phyloP scores from a whole-genome alignment of 1,284 basidiomycete genomes.

The Microbotryum violaceum region DNA sequence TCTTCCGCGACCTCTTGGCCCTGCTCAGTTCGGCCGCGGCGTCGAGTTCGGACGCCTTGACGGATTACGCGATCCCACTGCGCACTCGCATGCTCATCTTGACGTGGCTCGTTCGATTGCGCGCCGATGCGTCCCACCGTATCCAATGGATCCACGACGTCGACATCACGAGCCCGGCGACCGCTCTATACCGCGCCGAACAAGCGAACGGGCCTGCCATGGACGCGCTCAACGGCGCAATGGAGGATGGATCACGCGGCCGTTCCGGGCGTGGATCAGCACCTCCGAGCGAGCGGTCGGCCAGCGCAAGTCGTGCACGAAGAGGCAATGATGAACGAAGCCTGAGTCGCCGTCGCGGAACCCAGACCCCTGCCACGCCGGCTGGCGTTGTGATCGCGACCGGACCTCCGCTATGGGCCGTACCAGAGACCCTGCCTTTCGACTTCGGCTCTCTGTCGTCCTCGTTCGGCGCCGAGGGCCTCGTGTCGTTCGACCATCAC shows the following conservation, averaged over 20 bases:
- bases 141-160: constrained; percentile 57
- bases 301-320: constrained; percentile 26
- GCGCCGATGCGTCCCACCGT: constrained; percentile 84
- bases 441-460: constrained; percentile 51
- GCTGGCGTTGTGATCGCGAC: neutral
- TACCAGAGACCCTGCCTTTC: constrained; percentile 69
- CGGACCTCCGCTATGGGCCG: constrained; percentile 55
- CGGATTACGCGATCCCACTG: constrained; percentile 26
- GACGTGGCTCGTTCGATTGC: constrained; percentile 80
- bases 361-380: no score
- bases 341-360: constrained; percentile 22
- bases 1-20: constrained; percentile 46
- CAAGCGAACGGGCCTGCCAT: neutral
- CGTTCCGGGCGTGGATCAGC: constrained; percentile 14
- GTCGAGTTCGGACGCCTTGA: constrained; percentile 7
- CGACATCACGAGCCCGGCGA: constrained; percentile 45
- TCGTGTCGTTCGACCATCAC: constrained; percentile 39
- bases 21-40: constrained; percentile 40
- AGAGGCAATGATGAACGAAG: constrained; percentile 22
- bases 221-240: constrained; percentile 8
- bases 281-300: constrained; percentile 5
- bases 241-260: constrained; percentile 6
- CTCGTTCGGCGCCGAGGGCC: constrained; percentile 42
- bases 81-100: constrained; percentile 64
- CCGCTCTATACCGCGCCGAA: constrained; percentile 38